Percentiles rank a stretch among this genome's conserved stretches.
phyloP scores from a whole-genome alignment of 306 rosid species.

The Malus orientalis region DNA sequence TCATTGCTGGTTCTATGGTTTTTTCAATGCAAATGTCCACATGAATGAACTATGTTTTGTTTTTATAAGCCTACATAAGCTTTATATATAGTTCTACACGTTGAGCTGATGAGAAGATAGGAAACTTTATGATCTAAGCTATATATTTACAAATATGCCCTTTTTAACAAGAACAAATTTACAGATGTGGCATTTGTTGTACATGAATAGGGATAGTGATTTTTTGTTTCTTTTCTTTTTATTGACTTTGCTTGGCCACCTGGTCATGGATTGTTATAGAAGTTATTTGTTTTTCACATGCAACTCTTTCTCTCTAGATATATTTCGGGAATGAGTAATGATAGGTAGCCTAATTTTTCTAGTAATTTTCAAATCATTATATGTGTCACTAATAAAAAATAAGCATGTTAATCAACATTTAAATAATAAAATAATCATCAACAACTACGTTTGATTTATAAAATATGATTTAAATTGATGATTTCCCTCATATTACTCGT shows the following conservation, averaged over 20 bases:
- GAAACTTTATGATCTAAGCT: conserved; percentile 13
- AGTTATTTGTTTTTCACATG: too few relatives aligned
- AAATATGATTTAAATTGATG: too few relatives aligned
- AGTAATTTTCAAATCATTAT: too few relatives aligned
- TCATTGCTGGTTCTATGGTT: conserved; percentile 15
- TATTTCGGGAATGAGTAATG: too few relatives aligned
- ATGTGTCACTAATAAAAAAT: too few relatives aligned
- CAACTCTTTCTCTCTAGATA: too few relatives aligned
- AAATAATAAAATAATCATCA: too few relatives aligned
- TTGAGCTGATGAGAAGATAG: conserved; percentile 12
- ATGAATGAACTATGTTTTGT: background rate
- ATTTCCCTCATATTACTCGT: too few relatives aligned
- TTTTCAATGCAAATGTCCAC: background rate
- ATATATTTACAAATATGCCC: conserved; percentile 18
- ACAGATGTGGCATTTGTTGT: conserved; percentile 13
- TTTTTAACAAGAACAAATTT: background rate
- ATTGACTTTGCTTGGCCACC: background rate
- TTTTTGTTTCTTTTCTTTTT: background rate
- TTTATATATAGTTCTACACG: background rate
- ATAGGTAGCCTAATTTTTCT: too few relatives aligned
- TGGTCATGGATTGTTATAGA: too few relatives aligned
- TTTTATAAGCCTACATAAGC: background rate
- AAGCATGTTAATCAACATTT: too few relatives aligned
- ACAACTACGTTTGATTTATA: too few relatives aligned
- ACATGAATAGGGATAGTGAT: background rate